Evolutionary conservation across 306 rosid species (phyloP), one percentile per base, ranked within the genome.

Genomic region (Cicer cuneatum): DNA sequence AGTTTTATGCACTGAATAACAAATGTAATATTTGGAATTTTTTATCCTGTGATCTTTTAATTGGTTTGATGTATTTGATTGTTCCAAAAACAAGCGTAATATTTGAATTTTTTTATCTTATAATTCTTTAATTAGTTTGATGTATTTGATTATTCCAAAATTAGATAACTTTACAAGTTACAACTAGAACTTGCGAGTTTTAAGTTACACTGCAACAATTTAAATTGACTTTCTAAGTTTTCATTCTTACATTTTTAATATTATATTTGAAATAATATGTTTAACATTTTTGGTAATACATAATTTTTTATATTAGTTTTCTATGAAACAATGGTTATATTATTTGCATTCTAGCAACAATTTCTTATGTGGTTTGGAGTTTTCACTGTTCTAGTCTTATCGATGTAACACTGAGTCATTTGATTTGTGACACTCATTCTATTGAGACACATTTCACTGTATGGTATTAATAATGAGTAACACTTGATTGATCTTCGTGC

Each of bases 11-110:
- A n/a, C n/a, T n/a, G n/a, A 74, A 72, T 71, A 80, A 72, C 84
- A 73, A 77, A 65, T 81, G 82, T 76, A 78, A 82, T 78, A 85
- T 74, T 54, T 66, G 82, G 81, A 82, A 60, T 74, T 80, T 84
- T 57, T 69, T 67, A 69, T 77, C 78, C 40, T 72, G 14, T 43
- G 51, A n/a, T 60, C 41, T n/a, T n/a, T n/a, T n/a, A n/a, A n/a
- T n/a, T n/a, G n/a, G n/a, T n/a, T n/a, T n/a, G n/a, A n/a, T n/a
- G n/a, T n/a, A n/a, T n/a, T n/a, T n/a, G n/a, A n/a, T n/a, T n/a
- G n/a, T n/a, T n/a, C n/a, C n/a, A n/a, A n/a, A n/a, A n/a, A n/a
- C n/a, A n/a, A n/a, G n/a, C n/a, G n/a, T n/a, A n/a, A n/a, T n/a
- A n/a, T n/a, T n/a, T n/a, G n/a, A n/a, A n/a, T n/a, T n/a, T n/a